Base-by-base conservation (phyloP, 495 filamentous ascomycete genomes). In the Aspergillus baeticus region DNA sequence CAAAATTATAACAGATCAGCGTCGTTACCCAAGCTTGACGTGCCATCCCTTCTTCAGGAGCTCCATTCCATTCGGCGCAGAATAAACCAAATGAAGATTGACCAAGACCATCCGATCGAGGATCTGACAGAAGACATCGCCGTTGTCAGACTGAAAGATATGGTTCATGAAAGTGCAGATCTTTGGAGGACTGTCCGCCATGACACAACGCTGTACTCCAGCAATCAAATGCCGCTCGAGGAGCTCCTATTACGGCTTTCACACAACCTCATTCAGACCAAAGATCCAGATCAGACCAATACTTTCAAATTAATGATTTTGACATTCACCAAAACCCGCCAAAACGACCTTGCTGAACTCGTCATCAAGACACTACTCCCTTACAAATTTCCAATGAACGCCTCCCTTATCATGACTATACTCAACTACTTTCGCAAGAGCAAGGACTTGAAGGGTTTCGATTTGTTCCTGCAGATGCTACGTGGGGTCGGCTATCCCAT, bases 361-460 rank as follows among this genome's bases (percentile, higher is more conserved):
- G 57, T 75, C 33, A 42, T 78, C 21, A 69, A 69, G 43, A 69
- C 71, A 47, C 51, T 78, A 17, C 37, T 78, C 15, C 76, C 76
- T 7, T 62, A 77, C 56, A 56, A 63, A 8, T 78, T 77, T 44
- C 61, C 64, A 5, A 17, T 78, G 20, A 74, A 43, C 47, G 58
- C 69, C 10, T 69, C 73, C 6, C 62, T 75, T 20, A 70, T 78
- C 26, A 55, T 72, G 37, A 62, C 70, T 0, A 74, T 75, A 10
- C 11, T 78, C 11, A 60, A 56, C 3, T 75, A 68, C 46, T 74
- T 67, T 55, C 72, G 73, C 36, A 78, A 76, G 47, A 63, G 68
- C 20, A 76, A 76, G 47, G 74, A 78, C 35, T 66, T 78, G 10
- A 74, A 69, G 39, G 63, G 67, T 26, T 77, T 77, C 44, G 74